Base-by-base conservation (phyloP, 345 rosid species). In the Ceriops decandra region DNA sequence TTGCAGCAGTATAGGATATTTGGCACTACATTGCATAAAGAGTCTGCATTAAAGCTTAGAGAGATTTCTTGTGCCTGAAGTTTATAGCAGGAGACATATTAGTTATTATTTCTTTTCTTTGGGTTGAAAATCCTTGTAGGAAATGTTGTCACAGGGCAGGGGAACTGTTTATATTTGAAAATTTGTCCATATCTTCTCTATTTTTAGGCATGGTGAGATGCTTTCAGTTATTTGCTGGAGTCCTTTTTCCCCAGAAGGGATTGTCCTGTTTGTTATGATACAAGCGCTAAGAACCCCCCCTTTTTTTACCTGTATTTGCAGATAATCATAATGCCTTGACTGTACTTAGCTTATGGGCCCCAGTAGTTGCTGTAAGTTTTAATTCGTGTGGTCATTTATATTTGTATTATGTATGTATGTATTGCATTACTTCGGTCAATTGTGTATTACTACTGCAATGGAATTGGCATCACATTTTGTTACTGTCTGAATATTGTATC, bases 261-360 rank as follows among this genome's bases (percentile, higher is more conserved):
- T 47, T 27, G 11, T 49, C 21, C 17, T 60, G 28, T 68, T 53
- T 36, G 9, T 42, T 42, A 28, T 36, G 3, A 6, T 26, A 27
- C 31, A 22, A 27, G 22, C n/a, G 20, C 56, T 59, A 46, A 72
- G n/a, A 42, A 56, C 35, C 17, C 31, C 5, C 36, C 38, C 0
- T 53, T 21, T 8, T 57, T 17, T 56, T 21, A 67, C 52, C 32
- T 81, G 63, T 82, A 33, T 52, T 70, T 82, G 91, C 98, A 93
- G 98, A 91, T 84, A 95, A 95, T 79, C 95, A 89, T 77, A 88
- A 95, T 76, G 93, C 93, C 74, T 68, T 95, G 79, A 74, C 99
- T 42, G 76, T 95, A 76, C 95, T 83, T 68, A 78, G 80, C 83
- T 82, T 95, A 69, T 95, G 99, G 99, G 88, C 90, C 71, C 99